A percentile compares a stretch with the other conserved stretches of the same genome.
These are phyloP conservation scores for Gossypium gossypioides DNA, from an alignment of 441 rosid genomes.

Conservation along the genomic window DNA sequence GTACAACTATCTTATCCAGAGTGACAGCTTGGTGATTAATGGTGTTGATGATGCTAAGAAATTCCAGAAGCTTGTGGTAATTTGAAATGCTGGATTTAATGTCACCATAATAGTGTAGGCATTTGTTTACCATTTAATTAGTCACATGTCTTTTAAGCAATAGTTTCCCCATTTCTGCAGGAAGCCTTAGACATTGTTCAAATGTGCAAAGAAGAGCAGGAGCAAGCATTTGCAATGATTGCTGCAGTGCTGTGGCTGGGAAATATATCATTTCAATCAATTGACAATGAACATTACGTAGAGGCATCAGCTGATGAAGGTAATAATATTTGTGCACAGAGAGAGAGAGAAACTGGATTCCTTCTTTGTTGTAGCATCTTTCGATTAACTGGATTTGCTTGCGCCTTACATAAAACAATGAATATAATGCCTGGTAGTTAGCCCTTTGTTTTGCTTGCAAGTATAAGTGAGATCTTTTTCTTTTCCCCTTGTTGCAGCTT, in stretches of 20 bases:
- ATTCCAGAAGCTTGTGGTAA: slow-evolving; percentile 66
- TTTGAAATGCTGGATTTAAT: slow-evolving; percentile 8
- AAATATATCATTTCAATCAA: slow-evolving; percentile 64
- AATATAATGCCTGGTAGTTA: neutral
- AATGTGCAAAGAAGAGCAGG: slow-evolving; percentile 66
- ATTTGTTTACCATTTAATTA: slow-evolving; percentile 12
- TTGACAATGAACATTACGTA: slow-evolving; percentile 70
- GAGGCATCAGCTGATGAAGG: slow-evolving; percentile 79
- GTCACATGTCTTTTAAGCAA: slow-evolving; percentile 1
- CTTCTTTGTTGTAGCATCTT: neutral
- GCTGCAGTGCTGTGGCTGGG: slow-evolving; percentile 87
- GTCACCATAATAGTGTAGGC: neutral
- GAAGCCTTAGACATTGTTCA: slow-evolving; percentile 67
- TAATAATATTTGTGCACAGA: slow-evolving; percentile 15
- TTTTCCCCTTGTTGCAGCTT: slow-evolving; percentile 43
- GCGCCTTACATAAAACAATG: neutral
- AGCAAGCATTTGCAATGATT: slow-evolving; percentile 63
- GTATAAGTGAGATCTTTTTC: slow-evolving; percentile 1
- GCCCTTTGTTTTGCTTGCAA: neutral
- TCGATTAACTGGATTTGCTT: neutral
- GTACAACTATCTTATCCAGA: slow-evolving; percentile 78
- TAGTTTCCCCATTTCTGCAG: slow-evolving; percentile 34
- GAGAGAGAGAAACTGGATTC: neutral
- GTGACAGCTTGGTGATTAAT: slow-evolving; percentile 64
- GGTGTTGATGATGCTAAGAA: slow-evolving; percentile 69